Conservation (phyloP, 768 basidiomycete genomes). For the Obba rivulosa region DNA sequence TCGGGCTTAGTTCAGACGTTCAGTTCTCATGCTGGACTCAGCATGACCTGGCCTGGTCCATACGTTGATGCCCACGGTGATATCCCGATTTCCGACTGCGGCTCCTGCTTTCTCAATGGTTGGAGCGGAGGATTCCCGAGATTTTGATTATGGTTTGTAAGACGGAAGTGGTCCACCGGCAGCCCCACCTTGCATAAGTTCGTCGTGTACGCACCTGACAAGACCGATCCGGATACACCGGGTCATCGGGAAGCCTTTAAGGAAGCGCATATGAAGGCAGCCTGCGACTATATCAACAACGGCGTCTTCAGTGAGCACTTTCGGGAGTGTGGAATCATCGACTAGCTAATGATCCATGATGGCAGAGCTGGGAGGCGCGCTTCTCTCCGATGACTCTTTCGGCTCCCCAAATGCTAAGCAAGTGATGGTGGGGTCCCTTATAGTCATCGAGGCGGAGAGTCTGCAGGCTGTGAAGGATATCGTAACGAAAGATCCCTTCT, state of each 20-base stretch:
- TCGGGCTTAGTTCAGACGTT: too few relatives aligned
- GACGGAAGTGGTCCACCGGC: background rate
- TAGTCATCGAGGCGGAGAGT: conserved; percentile 49
- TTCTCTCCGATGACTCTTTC: conserved; percentile 55
- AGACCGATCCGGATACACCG: conserved; percentile 51
- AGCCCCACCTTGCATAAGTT: conserved; percentile 28
- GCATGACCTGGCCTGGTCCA: too few relatives aligned
- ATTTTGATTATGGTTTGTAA: too few relatives aligned
- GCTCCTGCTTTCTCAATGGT: too few relatives aligned
- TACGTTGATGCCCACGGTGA: too few relatives aligned
- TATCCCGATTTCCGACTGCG: too few relatives aligned
- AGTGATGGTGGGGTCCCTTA: conserved; percentile 57
- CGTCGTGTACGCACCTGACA: conserved; percentile 65
- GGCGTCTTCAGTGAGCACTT: conserved; percentile 47
- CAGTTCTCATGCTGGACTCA: too few relatives aligned
- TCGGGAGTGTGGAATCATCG: background rate
- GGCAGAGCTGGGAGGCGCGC: conserved; percentile 51
- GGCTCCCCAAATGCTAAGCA: conserved; percentile 35
- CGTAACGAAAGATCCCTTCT: conserved; percentile 41
- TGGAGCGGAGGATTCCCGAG: too few relatives aligned
- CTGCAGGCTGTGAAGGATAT: conserved; percentile 39
- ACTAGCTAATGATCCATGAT: background rate
- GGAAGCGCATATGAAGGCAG: conserved; percentile 42
- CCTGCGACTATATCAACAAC: conserved; percentile 33
- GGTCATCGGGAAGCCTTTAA: conserved; percentile 52